Conservation (phyloP, 2,329 filamentous ascomycete species). For the Microdochium paspali region DNA sequence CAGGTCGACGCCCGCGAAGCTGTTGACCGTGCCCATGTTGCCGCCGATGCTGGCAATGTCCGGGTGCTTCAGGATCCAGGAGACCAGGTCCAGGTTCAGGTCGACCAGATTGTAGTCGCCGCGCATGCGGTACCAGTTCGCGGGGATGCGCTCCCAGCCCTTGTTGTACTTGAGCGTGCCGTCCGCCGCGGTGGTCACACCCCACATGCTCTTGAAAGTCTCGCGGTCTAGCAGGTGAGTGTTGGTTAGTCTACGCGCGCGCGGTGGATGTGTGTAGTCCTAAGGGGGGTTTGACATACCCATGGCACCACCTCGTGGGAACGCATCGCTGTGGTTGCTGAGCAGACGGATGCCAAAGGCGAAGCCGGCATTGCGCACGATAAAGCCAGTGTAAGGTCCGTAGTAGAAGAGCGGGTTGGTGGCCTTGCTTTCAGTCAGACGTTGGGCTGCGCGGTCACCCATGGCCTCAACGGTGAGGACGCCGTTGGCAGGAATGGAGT, state of each 20-base stretch:
- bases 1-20: conserved; percentile 36
- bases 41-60: conserved; percentile 37
- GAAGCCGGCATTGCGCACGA: conserved; percentile 42
- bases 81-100: conserved; percentile 27
- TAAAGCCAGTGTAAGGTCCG: conserved; percentile 38
- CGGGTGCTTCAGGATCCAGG: conserved; percentile 27
- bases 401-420: conserved; percentile 46
- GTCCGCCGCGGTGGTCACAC: conserved; percentile 25
- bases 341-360: conserved; percentile 31
- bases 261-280: too few species aligned
- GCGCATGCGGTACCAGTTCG: conserved; percentile 38
- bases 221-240: conserved; percentile 21
- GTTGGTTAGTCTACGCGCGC: too few species aligned
- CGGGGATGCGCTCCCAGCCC: conserved; percentile 41
- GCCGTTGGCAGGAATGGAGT: conserved; percentile 18
- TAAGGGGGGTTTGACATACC: too few species aligned
- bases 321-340: conserved; percentile 31
- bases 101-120: conserved; percentile 36
- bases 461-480: conserved; percentile 31
- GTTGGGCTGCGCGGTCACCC: conserved; percentile 28
- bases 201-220: conserved; percentile 35
- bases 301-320: conserved; percentile 20
- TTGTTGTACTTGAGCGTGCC: conserved; percentile 29
- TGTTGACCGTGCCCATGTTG: conserved; percentile 39
- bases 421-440: conserved; percentile 35